Base-by-base conservation (phyloP, 129 eudicot species). In the Kitagawia praeruptora region DNA sequence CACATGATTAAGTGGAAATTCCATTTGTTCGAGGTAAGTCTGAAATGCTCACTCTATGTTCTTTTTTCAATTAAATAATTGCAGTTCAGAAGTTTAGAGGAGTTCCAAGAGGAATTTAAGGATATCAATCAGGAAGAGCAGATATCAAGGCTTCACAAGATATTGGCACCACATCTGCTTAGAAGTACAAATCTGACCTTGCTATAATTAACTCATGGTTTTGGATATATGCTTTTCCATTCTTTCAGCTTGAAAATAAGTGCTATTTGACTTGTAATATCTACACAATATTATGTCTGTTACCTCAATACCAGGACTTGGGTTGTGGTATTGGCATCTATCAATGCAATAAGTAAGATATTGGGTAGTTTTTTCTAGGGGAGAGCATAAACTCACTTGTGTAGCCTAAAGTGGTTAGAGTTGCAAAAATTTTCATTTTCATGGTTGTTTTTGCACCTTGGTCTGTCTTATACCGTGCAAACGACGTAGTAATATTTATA, bases 61-160 rank as follows among this genome's bases (percentile, higher is more conserved):
- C 66, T 71, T 71, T n/a, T 51, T 54, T 21, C 25, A n/a, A 72
- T 74, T 72, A n/a, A 74, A 76, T 74, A 19, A 47, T 61, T 85
- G 79, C 91, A 96, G 99, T 96, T 96, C 87, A 89, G 86, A 78
- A 92, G 97, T 84, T 83, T 96, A 84, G 99, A 96, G 81, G 99
- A 96, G 75, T 96, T 96, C 75, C 99, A 92, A 85, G 95, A 96
- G 87, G 98, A 96, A 87, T 96, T 96, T 74, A 88, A 85, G 88
- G 99, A 96, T 85, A 96, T 96, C 79, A 92, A 91, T 82, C 99
- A 96, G 76, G 99, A 96, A 83, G 99, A 96, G 83, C 99, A 96
- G 84, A 90, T 96, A 71, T 92, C 90, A 77, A 90, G 99, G 88
- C 98, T 96, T 77, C 99, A 96, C 74, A 92, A 90, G 82, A 96